Percentiles rank a stretch among this genome's conserved stretches.
Evolutionary conservation across 1,284 basidiomycete species (phyloP).

Genomic region (Grifola frondosa): DNA sequence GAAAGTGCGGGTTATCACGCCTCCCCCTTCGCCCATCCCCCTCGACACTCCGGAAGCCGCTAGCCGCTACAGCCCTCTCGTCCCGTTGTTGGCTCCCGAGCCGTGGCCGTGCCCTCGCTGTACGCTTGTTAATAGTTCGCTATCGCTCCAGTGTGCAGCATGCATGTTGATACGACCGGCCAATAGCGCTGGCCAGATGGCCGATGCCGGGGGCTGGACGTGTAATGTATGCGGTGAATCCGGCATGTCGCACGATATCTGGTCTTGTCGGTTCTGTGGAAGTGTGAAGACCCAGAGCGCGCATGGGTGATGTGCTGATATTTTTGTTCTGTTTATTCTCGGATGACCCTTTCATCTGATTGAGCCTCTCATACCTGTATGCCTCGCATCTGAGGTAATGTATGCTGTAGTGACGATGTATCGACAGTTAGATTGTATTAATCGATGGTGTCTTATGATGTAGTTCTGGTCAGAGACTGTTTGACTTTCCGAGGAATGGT

Average conservation of each 20-base stretch:
- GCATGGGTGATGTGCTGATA: no score
- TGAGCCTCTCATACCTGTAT: no score
- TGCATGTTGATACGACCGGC: conserved; percentile 56
- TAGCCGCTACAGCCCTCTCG: no score
- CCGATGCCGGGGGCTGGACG: conserved; percentile 52
- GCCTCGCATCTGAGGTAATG: no score
- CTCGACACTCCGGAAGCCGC: conserved; percentile 9
- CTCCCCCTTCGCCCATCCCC: not conserved
- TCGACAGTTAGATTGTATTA: no score
- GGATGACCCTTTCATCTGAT: no score
- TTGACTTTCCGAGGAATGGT: no score
- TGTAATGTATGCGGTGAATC: conserved; percentile 68
- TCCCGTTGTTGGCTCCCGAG: conserved; percentile 9
- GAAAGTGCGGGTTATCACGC: conserved; percentile 11
- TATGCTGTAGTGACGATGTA: no score
- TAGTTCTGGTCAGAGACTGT: no score
- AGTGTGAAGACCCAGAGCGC: conserved; percentile 53
- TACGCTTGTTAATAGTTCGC: conserved; percentile 63
- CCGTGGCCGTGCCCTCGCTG: conserved; percentile 72
- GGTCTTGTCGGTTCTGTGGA: conserved; percentile 77
- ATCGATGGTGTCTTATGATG: no score
- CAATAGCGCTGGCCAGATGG: conserved; percentile 11
- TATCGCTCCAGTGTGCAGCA: conserved; percentile 57
- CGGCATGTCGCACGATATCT: conserved; percentile 63
- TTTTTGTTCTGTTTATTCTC: no score